A percentile compares a stretch with the other conserved stretches of the same genome.
Conservation (phyloP, 305 asterid genomes). For the Fraxinus nigra region DNA sequence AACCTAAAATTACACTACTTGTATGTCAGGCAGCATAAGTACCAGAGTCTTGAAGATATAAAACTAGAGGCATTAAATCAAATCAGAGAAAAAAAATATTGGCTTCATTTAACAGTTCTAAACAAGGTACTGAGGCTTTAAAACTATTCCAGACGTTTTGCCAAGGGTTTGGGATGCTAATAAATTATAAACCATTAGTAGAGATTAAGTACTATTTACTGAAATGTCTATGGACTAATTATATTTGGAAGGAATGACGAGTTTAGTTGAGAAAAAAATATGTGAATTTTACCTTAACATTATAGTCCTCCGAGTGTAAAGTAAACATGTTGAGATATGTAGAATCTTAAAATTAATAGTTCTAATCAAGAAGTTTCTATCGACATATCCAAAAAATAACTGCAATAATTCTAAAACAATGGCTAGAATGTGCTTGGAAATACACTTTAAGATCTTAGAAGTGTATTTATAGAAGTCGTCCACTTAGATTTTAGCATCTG, state of each 20-base stretch:
- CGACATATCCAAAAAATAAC: not conserved
- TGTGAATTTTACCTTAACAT: not conserved
- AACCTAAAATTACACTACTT: not conserved
- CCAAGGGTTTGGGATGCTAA: not conserved
- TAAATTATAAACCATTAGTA: not conserved
- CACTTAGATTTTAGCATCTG: not conserved
- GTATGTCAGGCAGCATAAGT: not conserved
- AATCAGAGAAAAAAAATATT: not conserved
- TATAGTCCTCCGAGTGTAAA: not conserved
- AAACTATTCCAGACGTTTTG: not conserved
- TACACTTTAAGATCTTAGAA: not conserved
- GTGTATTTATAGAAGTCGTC: not conserved
- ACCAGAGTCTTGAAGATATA: not conserved
- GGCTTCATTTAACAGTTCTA: not conserved
- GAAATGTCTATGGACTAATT: not conserved
- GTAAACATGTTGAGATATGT: not conserved
- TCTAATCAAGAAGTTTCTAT: not conserved
- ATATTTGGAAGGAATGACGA: not conserved
- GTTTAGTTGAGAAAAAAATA: not conserved
- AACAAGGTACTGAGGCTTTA: not conserved
- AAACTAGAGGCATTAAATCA: not conserved
- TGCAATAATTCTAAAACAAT: not conserved
- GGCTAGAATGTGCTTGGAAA: conserved; percentile 4
- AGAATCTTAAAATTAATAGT: not conserved
- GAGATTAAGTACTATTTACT: not conserved